Evolutionary conservation across 2,329 filamentous ascomycete genomes (phyloP).

Genomic region (Monosporascus sp.): DNA sequence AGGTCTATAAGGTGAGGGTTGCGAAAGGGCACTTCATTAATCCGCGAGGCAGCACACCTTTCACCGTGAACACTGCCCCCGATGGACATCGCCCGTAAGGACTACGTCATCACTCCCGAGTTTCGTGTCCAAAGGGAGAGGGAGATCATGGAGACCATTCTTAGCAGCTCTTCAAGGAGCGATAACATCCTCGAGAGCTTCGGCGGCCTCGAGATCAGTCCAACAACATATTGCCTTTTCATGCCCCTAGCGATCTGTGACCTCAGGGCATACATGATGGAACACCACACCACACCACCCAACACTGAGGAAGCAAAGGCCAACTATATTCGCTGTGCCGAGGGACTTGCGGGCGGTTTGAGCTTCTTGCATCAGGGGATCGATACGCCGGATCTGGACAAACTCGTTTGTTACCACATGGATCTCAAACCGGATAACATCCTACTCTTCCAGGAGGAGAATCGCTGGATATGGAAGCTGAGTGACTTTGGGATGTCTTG

Average conservation of each 20-base stretch:
- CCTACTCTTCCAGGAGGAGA: slow-evolving; percentile 21
- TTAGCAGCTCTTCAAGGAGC: slow-evolving; percentile 23
- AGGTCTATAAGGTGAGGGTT: slow-evolving; percentile 23
- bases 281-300: slow-evolving; percentile 9
- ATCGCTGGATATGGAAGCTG: slow-evolving; percentile 30
- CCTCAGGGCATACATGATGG: slow-evolving; percentile 30
- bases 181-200: slow-evolving; percentile 31
- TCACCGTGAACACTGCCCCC: slow-evolving; percentile 13
- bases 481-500: slow-evolving; percentile 37
- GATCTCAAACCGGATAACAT: slow-evolving; percentile 34
- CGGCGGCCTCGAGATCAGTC: slow-evolving; percentile 27
- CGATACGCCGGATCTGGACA: slow-evolving; percentile 17
- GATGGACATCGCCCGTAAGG: slow-evolving; percentile 29
- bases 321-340: slow-evolving; percentile 21
- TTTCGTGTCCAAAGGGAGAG: slow-evolving; percentile 22
- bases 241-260: slow-evolving; percentile 34
- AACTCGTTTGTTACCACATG: slow-evolving; percentile 34
- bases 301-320: slow-evolving; percentile 17
- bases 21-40: slow-evolving; percentile 28
- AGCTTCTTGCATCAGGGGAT: slow-evolving; percentile 33
- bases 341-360: slow-evolving; percentile 28
- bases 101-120: slow-evolving; percentile 25
- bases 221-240: slow-evolving; percentile 31
- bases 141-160: slow-evolving; percentile 28
- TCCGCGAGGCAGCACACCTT: not conserved